Evolutionary conservation across 768 basidiomycete species (phyloP).

Genomic region (Phlebiopsis flavidoalba): DNA sequence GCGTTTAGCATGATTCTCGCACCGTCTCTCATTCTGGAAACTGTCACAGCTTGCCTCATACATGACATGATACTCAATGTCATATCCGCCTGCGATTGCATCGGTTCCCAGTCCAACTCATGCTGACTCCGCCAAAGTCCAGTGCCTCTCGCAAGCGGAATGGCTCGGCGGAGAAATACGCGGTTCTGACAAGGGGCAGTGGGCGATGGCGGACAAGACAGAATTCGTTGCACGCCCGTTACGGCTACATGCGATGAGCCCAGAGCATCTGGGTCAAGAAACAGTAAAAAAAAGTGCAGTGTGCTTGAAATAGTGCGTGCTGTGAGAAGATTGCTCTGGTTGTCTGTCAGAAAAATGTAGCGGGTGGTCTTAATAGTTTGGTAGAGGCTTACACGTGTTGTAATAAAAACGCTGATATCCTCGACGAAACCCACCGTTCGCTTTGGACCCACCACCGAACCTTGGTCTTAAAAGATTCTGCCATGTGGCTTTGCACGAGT

Average conservation of each 20-base stretch:
- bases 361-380: slow-evolving; percentile 1
- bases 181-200: slow-evolving; percentile 88
- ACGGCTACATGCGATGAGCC: slow-evolving; percentile 40
- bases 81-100: slow-evolving; percentile 84
- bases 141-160: slow-evolving; percentile 73
- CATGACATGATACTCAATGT: slow-evolving; percentile 67
- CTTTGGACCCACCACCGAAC: slow-evolving; percentile 68
- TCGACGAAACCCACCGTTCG: slow-evolving; percentile 53
- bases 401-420: slow-evolving; percentile 80
- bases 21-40: slow-evolving; percentile 67
- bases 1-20: slow-evolving; percentile 25
- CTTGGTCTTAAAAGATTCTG: slow-evolving; percentile 74
- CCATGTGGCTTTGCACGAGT: slow-evolving; percentile 76
- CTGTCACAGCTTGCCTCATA: slow-evolving; percentile 76
- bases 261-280: slow-evolving; percentile 49
- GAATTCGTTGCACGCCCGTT: too few relatives aligned
- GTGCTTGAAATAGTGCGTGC: slow-evolving; percentile 73
- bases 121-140: slow-evolving; percentile 48
- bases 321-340: slow-evolving; percentile 56
- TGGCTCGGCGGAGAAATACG: slow-evolving; percentile 74
- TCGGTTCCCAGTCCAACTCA: slow-evolving; percentile 84
- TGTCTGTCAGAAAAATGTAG: neutral
- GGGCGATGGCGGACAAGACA: slow-evolving; percentile 68
- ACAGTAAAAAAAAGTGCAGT: slow-evolving; percentile 95
- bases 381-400: slow-evolving; percentile 42